Conservation (phyloP, 345 rosid genomes). For the Hirschfeldia incana region DNA sequence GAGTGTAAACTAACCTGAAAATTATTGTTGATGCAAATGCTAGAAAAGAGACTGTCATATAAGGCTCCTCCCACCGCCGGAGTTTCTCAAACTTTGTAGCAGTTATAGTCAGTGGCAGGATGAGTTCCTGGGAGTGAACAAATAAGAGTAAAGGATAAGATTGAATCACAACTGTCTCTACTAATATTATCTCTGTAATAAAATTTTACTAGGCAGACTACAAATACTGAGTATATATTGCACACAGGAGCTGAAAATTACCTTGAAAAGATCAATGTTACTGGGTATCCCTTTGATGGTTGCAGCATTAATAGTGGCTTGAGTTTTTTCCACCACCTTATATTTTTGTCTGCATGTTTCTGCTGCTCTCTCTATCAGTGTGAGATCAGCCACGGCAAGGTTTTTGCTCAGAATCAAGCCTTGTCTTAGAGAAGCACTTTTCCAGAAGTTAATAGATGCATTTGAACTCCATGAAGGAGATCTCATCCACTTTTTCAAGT, state of each 20-base stretch:
- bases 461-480: slow-evolving; percentile 83
- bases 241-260: not conserved
- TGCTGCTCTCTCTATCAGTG: slow-evolving; percentile 79
- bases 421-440: slow-evolving; percentile 52
- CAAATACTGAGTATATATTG: too few species aligned
- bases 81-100: slow-evolving; percentile 70
- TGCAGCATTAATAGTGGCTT: slow-evolving; percentile 96
- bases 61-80: slow-evolving; percentile 90
- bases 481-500: slow-evolving; percentile 85
- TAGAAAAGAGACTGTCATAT: slow-evolving; percentile 74
- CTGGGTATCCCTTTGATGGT: slow-evolving; percentile 87
- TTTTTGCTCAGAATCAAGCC: slow-evolving; percentile 76
- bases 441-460: slow-evolving; percentile 81
- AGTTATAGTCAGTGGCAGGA: slow-evolving; percentile 67
- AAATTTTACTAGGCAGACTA: too few species aligned
- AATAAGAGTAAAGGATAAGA: not conserved
- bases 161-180: not conserved
- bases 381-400: slow-evolving; percentile 75
- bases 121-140: slow-evolving; percentile 59
- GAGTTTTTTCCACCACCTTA: slow-evolving; percentile 77
- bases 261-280: slow-evolving; percentile 96
- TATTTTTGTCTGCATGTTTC: slow-evolving; percentile 61
- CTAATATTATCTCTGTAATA: not conserved
- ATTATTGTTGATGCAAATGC: slow-evolving; percentile 63
- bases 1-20: slow-evolving; percentile 62